phyloP scores from a whole-genome alignment of 306 rosid genomes.

The Rosa rugosa region DNA sequence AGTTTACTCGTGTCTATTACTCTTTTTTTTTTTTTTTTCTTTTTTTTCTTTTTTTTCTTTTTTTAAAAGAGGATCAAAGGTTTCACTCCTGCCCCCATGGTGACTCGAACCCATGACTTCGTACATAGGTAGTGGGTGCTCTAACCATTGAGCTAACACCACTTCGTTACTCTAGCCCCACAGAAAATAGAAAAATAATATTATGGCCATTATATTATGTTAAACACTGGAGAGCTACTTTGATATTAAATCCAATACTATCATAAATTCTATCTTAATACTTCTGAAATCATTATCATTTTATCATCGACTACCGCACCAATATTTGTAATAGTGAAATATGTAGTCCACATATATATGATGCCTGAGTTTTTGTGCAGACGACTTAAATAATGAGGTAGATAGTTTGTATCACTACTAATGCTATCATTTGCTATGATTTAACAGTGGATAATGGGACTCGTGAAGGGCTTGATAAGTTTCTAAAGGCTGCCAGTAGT shows the following conservation, averaged over 20 bases:
- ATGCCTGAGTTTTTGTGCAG: not conserved
- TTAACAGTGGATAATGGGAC: slow-evolving; percentile 89
- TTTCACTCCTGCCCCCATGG: too few species aligned
- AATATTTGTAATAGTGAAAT: not conserved
- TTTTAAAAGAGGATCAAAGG: too few species aligned
- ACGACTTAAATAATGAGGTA: not conserved
- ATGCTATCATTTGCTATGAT: slow-evolving; percentile 37
- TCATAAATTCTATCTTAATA: not conserved
- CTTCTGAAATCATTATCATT: not conserved
- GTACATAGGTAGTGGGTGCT: too few species aligned
- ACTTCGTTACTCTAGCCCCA: not conserved
- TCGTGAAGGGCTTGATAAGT: slow-evolving; percentile 91
- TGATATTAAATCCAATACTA: not conserved
- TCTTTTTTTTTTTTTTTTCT: too few species aligned
- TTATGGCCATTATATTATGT: not conserved
- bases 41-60: too few species aligned
- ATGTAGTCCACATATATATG: slow-evolving; percentile 8
- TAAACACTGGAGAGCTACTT: not conserved
- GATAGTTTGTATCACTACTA: slow-evolving; percentile 13
- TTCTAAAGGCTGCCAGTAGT: slow-evolving; percentile 87
- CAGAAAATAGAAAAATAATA: not conserved
- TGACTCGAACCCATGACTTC: too few species aligned
- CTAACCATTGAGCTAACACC: too few species aligned
- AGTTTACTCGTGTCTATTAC: not conserved
- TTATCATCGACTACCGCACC: not conserved